phyloP scores from a whole-genome alignment of 257 asterid genomes.

The Henckelia pumila region DNA sequence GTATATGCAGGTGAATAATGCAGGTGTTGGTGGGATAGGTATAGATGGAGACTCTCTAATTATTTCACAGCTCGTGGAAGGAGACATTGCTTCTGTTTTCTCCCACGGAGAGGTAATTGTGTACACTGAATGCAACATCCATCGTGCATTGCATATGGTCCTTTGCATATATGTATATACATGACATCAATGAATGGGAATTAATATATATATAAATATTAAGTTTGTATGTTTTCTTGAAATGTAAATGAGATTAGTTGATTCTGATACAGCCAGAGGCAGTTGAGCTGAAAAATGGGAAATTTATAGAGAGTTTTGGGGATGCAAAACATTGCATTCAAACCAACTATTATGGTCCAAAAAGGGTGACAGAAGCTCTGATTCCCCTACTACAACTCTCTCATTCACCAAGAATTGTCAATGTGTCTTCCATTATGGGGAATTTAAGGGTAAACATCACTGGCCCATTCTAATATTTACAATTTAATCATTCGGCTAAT shows the following conservation, averaged over 20 bases:
- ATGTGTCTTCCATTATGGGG: slow-evolving; percentile 47
- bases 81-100: neutral
- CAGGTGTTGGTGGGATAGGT: slow-evolving; percentile 35
- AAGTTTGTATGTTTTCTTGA: neutral
- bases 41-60: slow-evolving; percentile 27
- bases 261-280: slow-evolving; percentile 26
- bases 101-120: slow-evolving; percentile 5
- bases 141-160: no score
- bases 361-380: slow-evolving; percentile 35
- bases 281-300: slow-evolving; percentile 25
- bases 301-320: slow-evolving; percentile 24
- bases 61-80: slow-evolving; percentile 16
- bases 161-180: no score
- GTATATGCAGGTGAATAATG: slow-evolving; percentile 49
- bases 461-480: no score
- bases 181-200: no score
- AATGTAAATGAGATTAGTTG: neutral
- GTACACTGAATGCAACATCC: no score
- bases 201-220: no score
- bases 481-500: no score
- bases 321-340: slow-evolving; percentile 37
- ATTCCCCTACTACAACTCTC: slow-evolving; percentile 41
- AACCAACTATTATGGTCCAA: slow-evolving; percentile 46
- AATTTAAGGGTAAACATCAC: slow-evolving; percentile 30
- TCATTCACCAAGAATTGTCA: slow-evolving; percentile 46